These are phyloP conservation scores for Clathrospora elynae DNA, from an alignment of 2,329 filamentous ascomycete genomes.

Conservation along the genomic window DNA sequence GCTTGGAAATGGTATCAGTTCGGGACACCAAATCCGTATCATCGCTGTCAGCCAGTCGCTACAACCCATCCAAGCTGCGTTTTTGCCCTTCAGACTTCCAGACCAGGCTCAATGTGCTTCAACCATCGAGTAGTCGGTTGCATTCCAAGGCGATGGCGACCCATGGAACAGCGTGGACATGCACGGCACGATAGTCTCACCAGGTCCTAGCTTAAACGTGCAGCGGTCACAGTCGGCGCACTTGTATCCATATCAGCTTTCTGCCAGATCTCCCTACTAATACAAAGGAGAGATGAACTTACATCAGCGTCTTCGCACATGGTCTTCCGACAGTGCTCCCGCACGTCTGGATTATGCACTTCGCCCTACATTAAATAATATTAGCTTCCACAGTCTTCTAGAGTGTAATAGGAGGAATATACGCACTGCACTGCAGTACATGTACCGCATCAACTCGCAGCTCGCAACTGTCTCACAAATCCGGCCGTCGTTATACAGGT, in stretches of 20 bases:
- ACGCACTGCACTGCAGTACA: slow-evolving; percentile 1
- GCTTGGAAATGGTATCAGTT: no score
- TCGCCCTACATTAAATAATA: not conserved
- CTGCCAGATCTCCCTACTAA: not conserved
- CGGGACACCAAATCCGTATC: no score
- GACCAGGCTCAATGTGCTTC: no score
- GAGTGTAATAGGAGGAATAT: not conserved
- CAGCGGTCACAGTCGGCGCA: slow-evolving; percentile 16
- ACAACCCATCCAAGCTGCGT: no score
- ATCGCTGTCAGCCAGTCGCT: no score
- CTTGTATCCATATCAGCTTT: not conserved
- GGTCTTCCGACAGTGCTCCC: not conserved
- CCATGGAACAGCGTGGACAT: slow-evolving; percentile 4
- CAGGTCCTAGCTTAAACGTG: slow-evolving; percentile 3
- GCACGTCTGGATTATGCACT: not conserved
- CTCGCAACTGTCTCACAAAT: slow-evolving; percentile 1
- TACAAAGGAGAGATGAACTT: not conserved
- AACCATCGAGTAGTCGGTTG: no score
- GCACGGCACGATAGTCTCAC: slow-evolving; percentile 3
- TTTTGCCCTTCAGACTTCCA: no score
- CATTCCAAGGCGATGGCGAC: not conserved
- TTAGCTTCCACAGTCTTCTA: not conserved
- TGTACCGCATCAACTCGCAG: slow-evolving; percentile 2
- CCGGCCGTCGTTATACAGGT: not conserved
- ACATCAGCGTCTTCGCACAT: slow-evolving; percentile 10